Percentiles rank a stretch among this genome's conserved stretches.
Evolutionary conservation across 23 red algal species (phyloP).

Genomic region (Agarophyton chilense): DNA sequence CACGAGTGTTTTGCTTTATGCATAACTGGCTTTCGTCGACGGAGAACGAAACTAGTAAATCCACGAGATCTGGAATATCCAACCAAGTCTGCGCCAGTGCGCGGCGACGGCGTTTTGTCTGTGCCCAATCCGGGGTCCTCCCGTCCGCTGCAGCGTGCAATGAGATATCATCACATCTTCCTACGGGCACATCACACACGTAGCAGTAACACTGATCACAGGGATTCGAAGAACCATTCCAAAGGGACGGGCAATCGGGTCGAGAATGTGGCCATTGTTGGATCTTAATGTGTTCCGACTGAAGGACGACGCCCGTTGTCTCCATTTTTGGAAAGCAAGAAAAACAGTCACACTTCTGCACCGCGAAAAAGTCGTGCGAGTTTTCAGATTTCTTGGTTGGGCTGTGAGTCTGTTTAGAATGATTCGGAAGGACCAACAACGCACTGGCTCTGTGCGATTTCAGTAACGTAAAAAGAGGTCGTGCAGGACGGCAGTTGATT

Average conservation of each 20-base stretch:
- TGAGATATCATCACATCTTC: background rate
- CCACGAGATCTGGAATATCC: conserved; percentile 31
- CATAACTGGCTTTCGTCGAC: conserved; percentile 20
- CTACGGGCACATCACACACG: conserved; percentile 26
- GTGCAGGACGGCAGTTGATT: too few relatives aligned
- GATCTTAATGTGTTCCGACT: conserved; percentile 10
- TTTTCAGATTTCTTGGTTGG: too few relatives aligned
- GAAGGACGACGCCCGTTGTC: background rate
- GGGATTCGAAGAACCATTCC: background rate
- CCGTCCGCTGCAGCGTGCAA: conserved; percentile 11
- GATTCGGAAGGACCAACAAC: background rate
- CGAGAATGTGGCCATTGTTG: conserved; percentile 10
- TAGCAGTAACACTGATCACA: conserved; percentile 22
- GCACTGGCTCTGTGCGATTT: background rate
- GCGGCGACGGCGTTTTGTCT: conserved; percentile 18
- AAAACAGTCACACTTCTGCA: background rate
- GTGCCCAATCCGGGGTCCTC: conserved; percentile 6
- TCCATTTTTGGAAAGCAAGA: background rate
- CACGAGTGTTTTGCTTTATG: background rate
- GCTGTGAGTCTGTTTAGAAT: too few relatives aligned
- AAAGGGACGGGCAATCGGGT: conserved; percentile 21
- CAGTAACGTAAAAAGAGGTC: background rate
- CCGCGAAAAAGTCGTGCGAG: too few relatives aligned
- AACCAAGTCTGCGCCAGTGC: conserved; percentile 18
- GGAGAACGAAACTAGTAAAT: conserved; percentile 14